Conservation (phyloP, 2,329 filamentous ascomycete species). For the Colletotrichum limetticola region DNA sequence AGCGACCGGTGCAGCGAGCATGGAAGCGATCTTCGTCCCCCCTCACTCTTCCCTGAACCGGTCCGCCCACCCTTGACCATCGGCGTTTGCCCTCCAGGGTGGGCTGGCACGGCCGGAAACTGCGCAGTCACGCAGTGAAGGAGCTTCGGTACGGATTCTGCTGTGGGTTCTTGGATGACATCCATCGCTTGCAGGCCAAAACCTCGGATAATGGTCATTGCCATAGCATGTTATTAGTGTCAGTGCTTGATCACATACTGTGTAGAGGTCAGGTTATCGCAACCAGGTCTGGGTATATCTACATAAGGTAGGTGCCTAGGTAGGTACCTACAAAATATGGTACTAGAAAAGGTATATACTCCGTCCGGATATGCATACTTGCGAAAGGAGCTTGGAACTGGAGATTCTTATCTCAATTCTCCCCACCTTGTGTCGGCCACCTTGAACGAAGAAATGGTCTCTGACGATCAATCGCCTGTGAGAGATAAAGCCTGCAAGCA, state of each 20-base stretch:
- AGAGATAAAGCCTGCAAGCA: slow-evolving; percentile 2
- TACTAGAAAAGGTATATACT: too few species aligned
- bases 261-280: not conserved
- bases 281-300: too few species aligned
- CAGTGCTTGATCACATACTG: not conserved
- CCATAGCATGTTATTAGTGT: not conserved
- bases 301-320: too few species aligned
- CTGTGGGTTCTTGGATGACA: not conserved
- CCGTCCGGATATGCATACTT: not conserved
- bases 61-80: not conserved
- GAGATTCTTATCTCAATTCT: not conserved
- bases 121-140: too few species aligned
- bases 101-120: not conserved
- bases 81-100: not conserved
- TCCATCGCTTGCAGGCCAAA: not conserved
- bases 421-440: not conserved
- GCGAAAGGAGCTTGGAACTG: not conserved
- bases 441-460: not conserved
- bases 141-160: too few species aligned
- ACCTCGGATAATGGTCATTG: too few species aligned
- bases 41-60: not conserved
- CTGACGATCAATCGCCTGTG: slow-evolving; percentile 13
- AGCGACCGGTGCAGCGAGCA: slow-evolving; percentile 3
- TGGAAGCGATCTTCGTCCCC: slow-evolving; percentile 12
- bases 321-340: too few species aligned